A percentile compares a stretch with the other conserved stretches of the same genome.
Conservation (phyloP, 2,329 filamentous ascomycete species). For the Xylaria hypoxylon region DNA sequence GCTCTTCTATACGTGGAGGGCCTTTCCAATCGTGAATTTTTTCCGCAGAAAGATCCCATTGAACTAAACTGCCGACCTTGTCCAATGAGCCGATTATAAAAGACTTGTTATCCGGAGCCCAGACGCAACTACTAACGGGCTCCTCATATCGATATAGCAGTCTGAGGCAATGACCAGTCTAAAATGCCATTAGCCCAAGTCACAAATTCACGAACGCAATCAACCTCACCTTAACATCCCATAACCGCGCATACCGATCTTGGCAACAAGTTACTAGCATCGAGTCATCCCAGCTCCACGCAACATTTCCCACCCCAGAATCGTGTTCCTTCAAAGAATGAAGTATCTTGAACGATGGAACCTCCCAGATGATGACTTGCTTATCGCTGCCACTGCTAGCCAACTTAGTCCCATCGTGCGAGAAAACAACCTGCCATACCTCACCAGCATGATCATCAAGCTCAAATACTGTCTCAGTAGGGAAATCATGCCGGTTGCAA, state of each 20-base stretch:
- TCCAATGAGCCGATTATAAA: slow-evolving; percentile 86
- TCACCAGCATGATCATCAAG: slow-evolving; percentile 81
- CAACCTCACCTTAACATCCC: slow-evolving; percentile 74
- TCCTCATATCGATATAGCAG: slow-evolving; percentile 79
- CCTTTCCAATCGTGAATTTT: slow-evolving; percentile 74
- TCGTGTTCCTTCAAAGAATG: slow-evolving; percentile 74
- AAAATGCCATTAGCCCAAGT: slow-evolving; percentile 36
- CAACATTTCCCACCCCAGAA: slow-evolving; percentile 78
- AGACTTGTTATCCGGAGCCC: slow-evolving; percentile 80
- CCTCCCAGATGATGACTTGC: slow-evolving; percentile 84
- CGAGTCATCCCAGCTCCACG: slow-evolving; percentile 92
- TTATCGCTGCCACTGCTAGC: slow-evolving; percentile 84
- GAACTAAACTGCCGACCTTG: slow-evolving; percentile 71
- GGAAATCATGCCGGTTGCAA: slow-evolving; percentile 85
- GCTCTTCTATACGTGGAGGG: slow-evolving; percentile 82
- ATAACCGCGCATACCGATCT: slow-evolving; percentile 79
- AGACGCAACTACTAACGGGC: slow-evolving; percentile 89
- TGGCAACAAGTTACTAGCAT: slow-evolving; percentile 86
- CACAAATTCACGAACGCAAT: background rate
- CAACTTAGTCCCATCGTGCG: slow-evolving; percentile 83
- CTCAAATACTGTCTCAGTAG: slow-evolving; percentile 76
- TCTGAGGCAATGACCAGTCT: slow-evolving; percentile 74
- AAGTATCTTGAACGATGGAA: slow-evolving; percentile 73
- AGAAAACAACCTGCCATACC: slow-evolving; percentile 93
- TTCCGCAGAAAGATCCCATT: slow-evolving; percentile 75